phyloP scores from a whole-genome alignment of 179 eudicot species.

The Amaranthus tricolor region DNA sequence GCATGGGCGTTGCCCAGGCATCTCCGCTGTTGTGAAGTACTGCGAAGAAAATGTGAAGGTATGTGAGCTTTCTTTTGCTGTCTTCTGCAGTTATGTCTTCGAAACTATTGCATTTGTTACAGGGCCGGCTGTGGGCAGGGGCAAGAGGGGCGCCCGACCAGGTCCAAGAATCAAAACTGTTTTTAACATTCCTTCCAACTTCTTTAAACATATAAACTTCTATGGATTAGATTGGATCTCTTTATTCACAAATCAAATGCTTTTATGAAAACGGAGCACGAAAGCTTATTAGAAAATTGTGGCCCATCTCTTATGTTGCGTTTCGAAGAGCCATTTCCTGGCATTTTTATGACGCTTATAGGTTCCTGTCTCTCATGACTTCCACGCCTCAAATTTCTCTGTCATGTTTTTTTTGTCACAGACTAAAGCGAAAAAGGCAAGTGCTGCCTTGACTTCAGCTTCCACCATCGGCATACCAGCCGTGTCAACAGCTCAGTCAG shows the following conservation, averaged over 20 bases:
- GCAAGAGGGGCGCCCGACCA: too few species aligned
- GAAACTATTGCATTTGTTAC: background rate
- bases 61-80: conserved; percentile 16
- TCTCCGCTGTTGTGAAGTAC: conserved; percentile 76
- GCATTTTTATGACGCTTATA: background rate
- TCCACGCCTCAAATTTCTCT: background rate
- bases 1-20: conserved; percentile 73
- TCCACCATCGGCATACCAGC: conserved; percentile 33
- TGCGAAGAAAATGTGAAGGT: conserved; percentile 97
- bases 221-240: background rate
- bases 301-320: background rate
- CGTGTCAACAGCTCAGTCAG: conserved; percentile 46
- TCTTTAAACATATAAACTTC: background rate
- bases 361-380: background rate
- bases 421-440: conserved; percentile 67
- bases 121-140: background rate
- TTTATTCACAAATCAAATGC: background rate
- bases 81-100: conserved; percentile 4
- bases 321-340: background rate
- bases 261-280: background rate
- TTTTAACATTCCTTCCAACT: background rate
- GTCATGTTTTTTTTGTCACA: conserved; percentile 32
- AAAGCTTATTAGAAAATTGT: background rate
- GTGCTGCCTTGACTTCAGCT: conserved; percentile 47
- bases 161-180: background rate